Evolutionary conservation across 1,284 basidiomycete species (phyloP).

Genomic region (Pyrrhoderma noxium): DNA sequence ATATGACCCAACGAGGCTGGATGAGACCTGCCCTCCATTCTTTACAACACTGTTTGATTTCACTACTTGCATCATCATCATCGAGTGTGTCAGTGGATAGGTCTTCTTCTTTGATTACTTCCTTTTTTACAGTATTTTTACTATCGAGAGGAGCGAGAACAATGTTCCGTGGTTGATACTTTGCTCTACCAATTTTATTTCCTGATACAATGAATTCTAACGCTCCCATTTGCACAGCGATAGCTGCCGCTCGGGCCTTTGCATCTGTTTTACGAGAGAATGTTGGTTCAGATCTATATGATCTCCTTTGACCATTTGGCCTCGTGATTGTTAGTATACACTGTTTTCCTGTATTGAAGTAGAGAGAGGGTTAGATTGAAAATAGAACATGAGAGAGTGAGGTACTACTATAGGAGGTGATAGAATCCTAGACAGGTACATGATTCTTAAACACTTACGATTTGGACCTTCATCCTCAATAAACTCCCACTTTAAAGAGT

Average conservation of each 20-base stretch:
- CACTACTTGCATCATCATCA: slow-evolving; percentile 26
- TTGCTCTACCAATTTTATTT: no score
- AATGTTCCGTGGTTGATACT: no score
- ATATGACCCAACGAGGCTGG: slow-evolving; percentile 43
- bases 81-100: slow-evolving; percentile 6
- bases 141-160: slow-evolving; percentile 19
- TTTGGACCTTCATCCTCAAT: slow-evolving; percentile 30
- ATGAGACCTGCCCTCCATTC: slow-evolving; percentile 44
- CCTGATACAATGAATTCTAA: slow-evolving; percentile 41
- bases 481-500: slow-evolving; percentile 38
- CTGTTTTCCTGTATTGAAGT: slow-evolving; percentile 36
- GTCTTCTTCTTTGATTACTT: slow-evolving; percentile 20
- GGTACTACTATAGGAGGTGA: no score
- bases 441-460: slow-evolving; percentile 26
- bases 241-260: slow-evolving; percentile 40
- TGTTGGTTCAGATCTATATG: slow-evolving; percentile 41
- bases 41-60: slow-evolving; percentile 44
- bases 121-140: slow-evolving; percentile 4
- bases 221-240: slow-evolving; percentile 50
- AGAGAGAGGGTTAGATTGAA: background rate
- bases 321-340: slow-evolving; percentile 53
- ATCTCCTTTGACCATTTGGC: slow-evolving; percentile 41
- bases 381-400: background rate
- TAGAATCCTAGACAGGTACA: no score
- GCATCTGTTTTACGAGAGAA: slow-evolving; percentile 42